Percentiles rank a stretch among this genome's conserved stretches.
Evolutionary conservation across 257 asterid species (phyloP).

Genomic region (Ilex asprella): DNA sequence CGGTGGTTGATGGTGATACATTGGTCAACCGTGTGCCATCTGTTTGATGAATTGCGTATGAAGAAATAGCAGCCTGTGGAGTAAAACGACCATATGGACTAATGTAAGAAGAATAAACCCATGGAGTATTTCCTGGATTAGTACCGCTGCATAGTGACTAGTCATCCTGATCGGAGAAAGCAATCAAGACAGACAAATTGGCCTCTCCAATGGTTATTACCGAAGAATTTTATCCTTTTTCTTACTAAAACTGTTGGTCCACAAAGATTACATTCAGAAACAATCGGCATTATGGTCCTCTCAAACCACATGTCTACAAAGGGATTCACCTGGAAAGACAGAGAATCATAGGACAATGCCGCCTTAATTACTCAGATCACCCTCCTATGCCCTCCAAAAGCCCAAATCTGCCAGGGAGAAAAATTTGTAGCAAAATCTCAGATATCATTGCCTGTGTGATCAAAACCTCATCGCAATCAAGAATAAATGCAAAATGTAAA

Average conservation of each 20-base stretch:
- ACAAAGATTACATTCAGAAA: not conserved
- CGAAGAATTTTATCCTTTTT: not conserved
- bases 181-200: no score
- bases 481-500: not conserved
- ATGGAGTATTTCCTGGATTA: no score
- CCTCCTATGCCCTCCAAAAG: constrained; percentile 88
- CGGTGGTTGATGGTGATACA: no score
- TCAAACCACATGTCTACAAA: not conserved
- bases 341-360: not conserved
- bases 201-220: no score
- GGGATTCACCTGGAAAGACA: not conserved
- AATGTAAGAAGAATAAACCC: no score
- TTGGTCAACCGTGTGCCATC: no score
- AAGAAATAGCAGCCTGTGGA: no score
- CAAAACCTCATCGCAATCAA: not conserved
- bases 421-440: constrained; percentile 4
- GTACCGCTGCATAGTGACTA: no score
- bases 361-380: constrained; percentile 45
- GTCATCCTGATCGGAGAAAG: no score
- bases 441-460: no score
- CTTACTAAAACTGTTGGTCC: not conserved
- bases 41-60: no score
- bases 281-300: not conserved
- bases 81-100: no score
- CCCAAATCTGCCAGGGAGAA: constrained; percentile 74